phyloP scores from a whole-genome alignment of 441 rosid species.

The Geranium incanum region DNA sequence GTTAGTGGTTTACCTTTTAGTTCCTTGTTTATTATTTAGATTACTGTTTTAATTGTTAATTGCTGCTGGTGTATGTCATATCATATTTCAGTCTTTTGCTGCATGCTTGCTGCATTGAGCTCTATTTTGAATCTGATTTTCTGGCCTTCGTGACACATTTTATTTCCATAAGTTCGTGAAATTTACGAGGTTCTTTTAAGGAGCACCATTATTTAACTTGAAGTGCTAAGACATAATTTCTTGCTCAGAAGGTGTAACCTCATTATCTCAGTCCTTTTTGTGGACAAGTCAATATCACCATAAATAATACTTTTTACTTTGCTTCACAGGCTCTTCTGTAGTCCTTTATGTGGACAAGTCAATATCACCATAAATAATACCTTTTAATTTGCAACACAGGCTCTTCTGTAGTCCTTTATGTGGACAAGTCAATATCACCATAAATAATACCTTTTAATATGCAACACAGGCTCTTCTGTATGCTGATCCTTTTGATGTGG shows the following conservation, averaged over 20 bases:
- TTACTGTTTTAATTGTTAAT: background rate
- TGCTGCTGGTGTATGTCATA: background rate
- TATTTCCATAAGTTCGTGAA: background rate
- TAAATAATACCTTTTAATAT: conserved; percentile 1
- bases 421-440: background rate
- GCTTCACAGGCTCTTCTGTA: conserved; percentile 51
- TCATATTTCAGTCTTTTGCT: background rate
- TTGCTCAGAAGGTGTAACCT: background rate
- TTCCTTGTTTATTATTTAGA: conserved; percentile 7
- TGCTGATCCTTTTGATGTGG: conserved; percentile 97
- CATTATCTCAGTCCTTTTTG: background rate
- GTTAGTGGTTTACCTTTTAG: conserved; percentile 35
- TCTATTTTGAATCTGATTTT: conserved; percentile 4
- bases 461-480: conserved; percentile 60
- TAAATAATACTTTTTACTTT: conserved; percentile 1
- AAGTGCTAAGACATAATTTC: background rate
- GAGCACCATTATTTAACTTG: background rate
- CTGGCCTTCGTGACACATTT: background rate
- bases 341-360: background rate
- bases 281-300: conserved; percentile 12
- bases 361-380: conserved; percentile 6
- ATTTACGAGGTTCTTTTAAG: background rate
- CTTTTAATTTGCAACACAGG: conserved; percentile 34
- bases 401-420: conserved; percentile 31
- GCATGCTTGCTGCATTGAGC: background rate